These are phyloP conservation scores for Cerrena zonata DNA, from an alignment of 1,284 basidiomycete genomes.

Conservation along the genomic window DNA sequence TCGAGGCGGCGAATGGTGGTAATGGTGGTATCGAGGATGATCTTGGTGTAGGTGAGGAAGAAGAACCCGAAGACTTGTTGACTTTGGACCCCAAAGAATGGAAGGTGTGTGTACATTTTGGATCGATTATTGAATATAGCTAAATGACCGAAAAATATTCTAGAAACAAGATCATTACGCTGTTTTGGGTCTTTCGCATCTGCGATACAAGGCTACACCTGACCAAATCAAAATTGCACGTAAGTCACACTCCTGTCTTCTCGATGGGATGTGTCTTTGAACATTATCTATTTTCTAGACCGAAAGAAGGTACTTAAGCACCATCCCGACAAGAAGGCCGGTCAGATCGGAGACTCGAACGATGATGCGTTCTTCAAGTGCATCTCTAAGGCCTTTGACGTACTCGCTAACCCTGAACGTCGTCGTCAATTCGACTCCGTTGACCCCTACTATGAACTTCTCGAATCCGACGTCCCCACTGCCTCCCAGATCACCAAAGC, in stretches of 20 bases:
- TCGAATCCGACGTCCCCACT: conserved; percentile 76
- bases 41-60: conserved; percentile 88
- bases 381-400: conserved; percentile 93
- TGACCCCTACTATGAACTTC: conserved; percentile 70
- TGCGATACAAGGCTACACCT: conserved; percentile 82
- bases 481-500: conserved; percentile 58
- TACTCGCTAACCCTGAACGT: conserved; percentile 81
- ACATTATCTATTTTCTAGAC: conserved; percentile 54
- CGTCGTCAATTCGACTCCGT: conserved; percentile 96
- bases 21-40: conserved; percentile 71
- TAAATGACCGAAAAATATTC: background rate
- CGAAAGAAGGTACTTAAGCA: conserved; percentile 98
- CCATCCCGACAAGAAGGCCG: conserved; percentile 98
- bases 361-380: conserved; percentile 99
- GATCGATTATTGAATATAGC: background rate
- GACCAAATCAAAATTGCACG: conserved; percentile 96
- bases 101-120: conserved; percentile 59
- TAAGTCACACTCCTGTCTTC: too few relatives aligned
- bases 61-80: conserved; percentile 72
- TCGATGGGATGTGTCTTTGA: conserved; percentile 9
- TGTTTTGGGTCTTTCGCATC: conserved; percentile 86
- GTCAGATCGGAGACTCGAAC: conserved; percentile 67
- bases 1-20: conserved; percentile 45
- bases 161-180: conserved; percentile 98
- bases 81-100: conserved; percentile 92